Evolutionary conservation across 306 rosid species (phyloP).

Genomic region (Cicer cuneatum): DNA sequence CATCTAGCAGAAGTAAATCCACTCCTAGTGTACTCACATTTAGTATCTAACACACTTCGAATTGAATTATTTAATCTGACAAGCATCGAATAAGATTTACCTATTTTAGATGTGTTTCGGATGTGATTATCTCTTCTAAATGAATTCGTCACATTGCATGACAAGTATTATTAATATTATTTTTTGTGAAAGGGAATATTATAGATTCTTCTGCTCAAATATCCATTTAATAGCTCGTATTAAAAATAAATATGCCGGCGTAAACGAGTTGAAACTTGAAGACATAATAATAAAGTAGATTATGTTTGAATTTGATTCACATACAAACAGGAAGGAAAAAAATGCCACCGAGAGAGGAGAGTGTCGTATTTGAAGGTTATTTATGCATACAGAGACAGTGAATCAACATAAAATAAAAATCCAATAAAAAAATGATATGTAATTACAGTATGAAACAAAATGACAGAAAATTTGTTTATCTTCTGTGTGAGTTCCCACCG

Average conservation of each 20-base stretch:
- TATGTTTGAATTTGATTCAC: slow-evolving; percentile 53
- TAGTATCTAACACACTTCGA: too few species aligned
- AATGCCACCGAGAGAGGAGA: slow-evolving; percentile 45
- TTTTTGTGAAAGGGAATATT: too few species aligned
- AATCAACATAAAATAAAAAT: slow-evolving; percentile 54
- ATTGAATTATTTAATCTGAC: too few species aligned
- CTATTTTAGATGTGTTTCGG: too few species aligned
- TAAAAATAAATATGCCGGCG: background rate
- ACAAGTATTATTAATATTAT: too few species aligned
- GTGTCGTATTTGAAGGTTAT: slow-evolving; percentile 53
- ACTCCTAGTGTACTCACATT: too few species aligned
- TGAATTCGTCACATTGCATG: too few species aligned
- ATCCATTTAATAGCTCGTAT: slow-evolving; percentile 26
- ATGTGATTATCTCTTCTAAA: too few species aligned
- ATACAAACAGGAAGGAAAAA: slow-evolving; percentile 34
- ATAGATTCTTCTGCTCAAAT: slow-evolving; percentile 20
- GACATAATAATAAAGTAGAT: slow-evolving; percentile 35
- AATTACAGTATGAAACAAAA: slow-evolving; percentile 79
- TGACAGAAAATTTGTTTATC: slow-evolving; percentile 56
- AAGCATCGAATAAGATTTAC: too few species aligned
- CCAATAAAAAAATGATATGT: slow-evolving; percentile 54
- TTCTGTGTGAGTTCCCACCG: slow-evolving; percentile 49
- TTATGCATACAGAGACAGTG: slow-evolving; percentile 62
- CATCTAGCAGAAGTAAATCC: too few species aligned
- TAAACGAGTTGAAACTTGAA: slow-evolving; percentile 26